phyloP scores from a whole-genome alignment of 192 early-diverging fungal genomes.

The Umbelopsis isabellina region DNA sequence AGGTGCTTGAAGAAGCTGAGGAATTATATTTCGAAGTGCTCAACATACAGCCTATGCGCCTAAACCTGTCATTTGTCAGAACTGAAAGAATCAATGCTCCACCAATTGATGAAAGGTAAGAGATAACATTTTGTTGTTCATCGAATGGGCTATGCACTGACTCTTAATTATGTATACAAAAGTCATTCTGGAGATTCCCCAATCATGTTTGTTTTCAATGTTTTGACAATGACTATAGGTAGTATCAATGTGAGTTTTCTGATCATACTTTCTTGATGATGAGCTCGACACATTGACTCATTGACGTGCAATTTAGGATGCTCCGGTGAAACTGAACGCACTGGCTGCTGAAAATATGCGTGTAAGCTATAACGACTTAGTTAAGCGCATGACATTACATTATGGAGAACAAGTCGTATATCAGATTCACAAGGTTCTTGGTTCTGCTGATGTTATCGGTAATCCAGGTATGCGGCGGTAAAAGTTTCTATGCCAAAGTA shows the following conservation, averaged over 20 bases:
- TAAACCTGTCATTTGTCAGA: slow-evolving; percentile 84
- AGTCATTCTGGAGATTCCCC: slow-evolving; percentile 32
- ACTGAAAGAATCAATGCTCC: slow-evolving; percentile 52
- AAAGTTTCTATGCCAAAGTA: not conserved
- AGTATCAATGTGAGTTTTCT: slow-evolving; percentile 68
- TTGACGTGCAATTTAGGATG: slow-evolving; percentile 48
- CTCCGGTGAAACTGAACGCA: slow-evolving; percentile 78
- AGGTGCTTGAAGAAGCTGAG: slow-evolving; percentile 54
- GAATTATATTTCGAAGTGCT: slow-evolving; percentile 87
- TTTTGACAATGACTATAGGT: slow-evolving; percentile 87
- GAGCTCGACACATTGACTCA: not conserved
- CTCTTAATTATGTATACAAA: slow-evolving; percentile 10
- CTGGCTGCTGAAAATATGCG: slow-evolving; percentile 78
- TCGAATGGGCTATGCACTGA: not conserved
- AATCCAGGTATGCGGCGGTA: slow-evolving; percentile 45
- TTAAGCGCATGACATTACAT: slow-evolving; percentile 70
- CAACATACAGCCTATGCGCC: slow-evolving; percentile 82
- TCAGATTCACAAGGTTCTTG: slow-evolving; percentile 71
- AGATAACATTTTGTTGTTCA: not conserved
- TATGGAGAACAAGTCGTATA: slow-evolving; percentile 81
- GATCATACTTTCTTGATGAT: not conserved
- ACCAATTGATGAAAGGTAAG: slow-evolving; percentile 58
- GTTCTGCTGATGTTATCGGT: slow-evolving; percentile 86
- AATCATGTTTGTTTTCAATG: slow-evolving; percentile 58
- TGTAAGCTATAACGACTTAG: slow-evolving; percentile 63